Percentiles rank a stretch among this genome's conserved stretches.
Conservation (phyloP, 257 asterid species). For the Capsicum pubescens region DNA sequence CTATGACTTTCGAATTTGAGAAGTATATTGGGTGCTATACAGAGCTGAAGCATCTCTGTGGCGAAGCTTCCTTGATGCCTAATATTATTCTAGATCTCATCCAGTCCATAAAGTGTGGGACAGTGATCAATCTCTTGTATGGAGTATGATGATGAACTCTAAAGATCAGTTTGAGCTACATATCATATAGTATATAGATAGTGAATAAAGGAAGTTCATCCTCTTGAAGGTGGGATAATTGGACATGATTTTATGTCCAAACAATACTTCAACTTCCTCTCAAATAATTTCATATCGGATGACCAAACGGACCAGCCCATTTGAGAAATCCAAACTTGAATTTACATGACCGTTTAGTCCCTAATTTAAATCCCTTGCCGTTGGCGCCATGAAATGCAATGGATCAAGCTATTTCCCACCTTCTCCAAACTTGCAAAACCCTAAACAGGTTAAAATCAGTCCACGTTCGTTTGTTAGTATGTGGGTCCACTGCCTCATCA, state of each 20-base stretch:
- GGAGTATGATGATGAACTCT: neutral
- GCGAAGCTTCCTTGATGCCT: neutral
- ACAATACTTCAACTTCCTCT: too few relatives aligned
- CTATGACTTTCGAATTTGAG: too few relatives aligned
- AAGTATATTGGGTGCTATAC: too few relatives aligned
- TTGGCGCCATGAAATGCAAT: constrained; percentile 31
- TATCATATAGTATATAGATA: too few relatives aligned
- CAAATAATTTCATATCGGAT: too few relatives aligned
- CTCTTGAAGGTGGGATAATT: neutral
- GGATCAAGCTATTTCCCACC: constrained; percentile 4
- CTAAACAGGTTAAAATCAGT: constrained; percentile 23
- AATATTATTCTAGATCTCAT: neutral
- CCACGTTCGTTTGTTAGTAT: neutral
- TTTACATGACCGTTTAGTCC: neutral
- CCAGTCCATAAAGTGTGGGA: neutral
- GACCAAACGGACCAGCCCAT: neutral
- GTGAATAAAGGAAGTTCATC: neutral
- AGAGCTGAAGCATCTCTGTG: too few relatives aligned
- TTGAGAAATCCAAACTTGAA: neutral
- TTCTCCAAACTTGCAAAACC: constrained; percentile 34
- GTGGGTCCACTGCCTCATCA: constrained; percentile 27
- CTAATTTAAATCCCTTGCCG: neutral
- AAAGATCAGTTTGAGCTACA: neutral
- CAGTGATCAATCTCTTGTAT: neutral
- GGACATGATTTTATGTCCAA: neutral